A percentile compares a stretch with the other conserved stretches of the same genome.
Conservation (phyloP, 495 filamentous ascomycete genomes). For the Lepidopterella palustris region DNA sequence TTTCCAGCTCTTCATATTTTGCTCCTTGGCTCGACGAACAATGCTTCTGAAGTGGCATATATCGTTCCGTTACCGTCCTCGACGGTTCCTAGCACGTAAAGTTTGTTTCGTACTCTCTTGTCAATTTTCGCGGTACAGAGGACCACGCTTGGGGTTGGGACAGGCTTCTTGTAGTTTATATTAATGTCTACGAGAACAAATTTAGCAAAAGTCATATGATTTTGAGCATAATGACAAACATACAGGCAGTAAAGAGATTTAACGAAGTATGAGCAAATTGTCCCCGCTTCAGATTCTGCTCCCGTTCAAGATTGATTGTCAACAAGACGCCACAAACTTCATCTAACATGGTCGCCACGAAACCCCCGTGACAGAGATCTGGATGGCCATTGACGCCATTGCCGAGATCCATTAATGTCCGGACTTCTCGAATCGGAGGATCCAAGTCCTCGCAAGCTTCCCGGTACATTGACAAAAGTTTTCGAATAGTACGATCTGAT, state of each 20-base stretch:
- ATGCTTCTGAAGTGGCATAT: slow-evolving; percentile 32
- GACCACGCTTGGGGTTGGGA: slow-evolving; percentile 48
- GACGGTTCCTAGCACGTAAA: slow-evolving; percentile 29
- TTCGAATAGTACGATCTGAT: slow-evolving; percentile 44
- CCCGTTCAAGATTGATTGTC: slow-evolving; percentile 39
- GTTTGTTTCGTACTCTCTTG: slow-evolving; percentile 34
- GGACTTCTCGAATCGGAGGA: not conserved
- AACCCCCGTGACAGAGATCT: slow-evolving; percentile 54
- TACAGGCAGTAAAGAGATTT: slow-evolving; percentile 47
- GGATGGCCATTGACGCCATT: slow-evolving; percentile 52
- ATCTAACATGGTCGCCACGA: slow-evolving; percentile 55
- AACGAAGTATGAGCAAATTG: slow-evolving; percentile 5
- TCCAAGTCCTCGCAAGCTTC: not conserved
- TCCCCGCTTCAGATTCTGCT: slow-evolving; percentile 10
- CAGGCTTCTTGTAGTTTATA: slow-evolving; percentile 48
- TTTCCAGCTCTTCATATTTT: slow-evolving; percentile 37
- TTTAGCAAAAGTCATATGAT: not conserved
- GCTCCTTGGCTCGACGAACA: slow-evolving; percentile 32
- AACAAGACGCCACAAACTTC: slow-evolving; percentile 49
- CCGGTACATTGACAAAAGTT: slow-evolving; percentile 44
- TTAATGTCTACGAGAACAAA: slow-evolving; percentile 43
- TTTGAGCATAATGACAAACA: not conserved
- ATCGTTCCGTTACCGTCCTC: slow-evolving; percentile 33
- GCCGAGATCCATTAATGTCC: slow-evolving; percentile 45
- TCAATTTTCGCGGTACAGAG: slow-evolving; percentile 42